Evolutionary conservation across 2,329 filamentous ascomycete genomes (phyloP).

Genomic region (Trichoderma sp.): DNA sequence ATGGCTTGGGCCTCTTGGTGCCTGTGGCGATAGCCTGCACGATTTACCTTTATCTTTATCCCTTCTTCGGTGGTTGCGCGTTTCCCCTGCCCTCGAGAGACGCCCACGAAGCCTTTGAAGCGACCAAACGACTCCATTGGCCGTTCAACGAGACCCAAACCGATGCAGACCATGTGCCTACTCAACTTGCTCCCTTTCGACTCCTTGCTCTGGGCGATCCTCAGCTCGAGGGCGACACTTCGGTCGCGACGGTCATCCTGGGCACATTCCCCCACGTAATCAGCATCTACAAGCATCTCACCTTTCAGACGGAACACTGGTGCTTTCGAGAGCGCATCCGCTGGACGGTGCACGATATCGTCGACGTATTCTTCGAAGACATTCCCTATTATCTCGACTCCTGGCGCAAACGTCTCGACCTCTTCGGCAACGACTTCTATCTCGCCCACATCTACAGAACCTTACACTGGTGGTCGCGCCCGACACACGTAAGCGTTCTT

Average conservation of each 20-base stretch:
- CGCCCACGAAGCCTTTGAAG: constrained; percentile 36
- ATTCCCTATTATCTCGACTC: constrained; percentile 66
- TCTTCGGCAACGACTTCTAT: constrained; percentile 93
- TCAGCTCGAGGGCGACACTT: constrained; percentile 89
- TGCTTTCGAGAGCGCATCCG: constrained; percentile 55
- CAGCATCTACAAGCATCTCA: constrained; percentile 48
- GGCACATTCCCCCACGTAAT: constrained; percentile 56
- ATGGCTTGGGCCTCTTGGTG: constrained; percentile 53
- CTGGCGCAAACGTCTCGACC: constrained; percentile 77
- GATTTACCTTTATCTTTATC: constrained; percentile 84
- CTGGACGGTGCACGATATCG: constrained; percentile 56
- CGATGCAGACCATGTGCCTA: constrained; percentile 28
- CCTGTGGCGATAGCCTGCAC: constrained; percentile 71
- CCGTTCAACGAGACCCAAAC: constrained; percentile 32
- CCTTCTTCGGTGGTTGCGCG: constrained; percentile 74
- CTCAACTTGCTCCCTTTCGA: constrained; percentile 69
- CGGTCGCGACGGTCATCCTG: constrained; percentile 63
- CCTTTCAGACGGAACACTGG: constrained; percentile 47
- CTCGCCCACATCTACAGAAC: constrained; percentile 89
- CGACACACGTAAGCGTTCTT: constrained; percentile 85
- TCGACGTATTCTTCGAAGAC: constrained; percentile 68
- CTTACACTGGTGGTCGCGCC: constrained; percentile 78
- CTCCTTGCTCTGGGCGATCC: constrained; percentile 88
- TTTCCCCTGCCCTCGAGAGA: constrained; percentile 63
- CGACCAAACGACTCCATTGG: constrained; percentile 46